Evolutionary conservation across 2,329 filamentous ascomycete genomes (phyloP), one percentile per base, ranked within the genome.

Genomic region (Chrysosporium keratinophilum): DNA sequence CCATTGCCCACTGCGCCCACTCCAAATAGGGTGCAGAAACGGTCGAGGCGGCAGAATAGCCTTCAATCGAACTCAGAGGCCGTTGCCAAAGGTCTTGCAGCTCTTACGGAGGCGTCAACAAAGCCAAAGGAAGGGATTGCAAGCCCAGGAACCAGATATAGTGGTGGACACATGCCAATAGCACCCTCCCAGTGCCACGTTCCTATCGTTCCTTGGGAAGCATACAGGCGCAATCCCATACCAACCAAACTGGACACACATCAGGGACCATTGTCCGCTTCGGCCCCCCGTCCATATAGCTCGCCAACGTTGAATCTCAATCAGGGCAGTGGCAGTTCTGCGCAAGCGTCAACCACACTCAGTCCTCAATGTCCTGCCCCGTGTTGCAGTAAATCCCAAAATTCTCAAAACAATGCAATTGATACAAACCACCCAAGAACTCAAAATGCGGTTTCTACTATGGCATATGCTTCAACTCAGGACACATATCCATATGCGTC

Each of bases 11-110:
- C 62, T 20, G 42, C 33, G 17, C 54, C 59, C 10, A 39, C 28
- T n/a, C 57, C 66, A 4, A 65, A 61, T 42, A 67, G 67, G 54
- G 56, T 71, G 5, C 69, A 71, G 54, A 71, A 72, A 50, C 50
- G 62, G 5, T 58, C 61, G 35, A 67, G 61, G 54, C 62, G 64
- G 52, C 65, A 66, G 28, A 66, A 66, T 54, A 65, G 55, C 31
- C 57, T 68, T 37, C 66, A 70, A 56, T 59, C 65, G 1, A 60
- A 64, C 1, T 64, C 67, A 1, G 67, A 69, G 49, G 66, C 63
- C 43, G 60, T 70, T 43, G 64, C 62, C 15, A 69, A 66, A 53
- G 50, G 50, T 7, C 33, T 52, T 6, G 35, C 33, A 28, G 41
- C 50, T 12, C 41, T 52, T 20, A 23, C 42, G 2, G 50, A 46